Base-by-base conservation (phyloP, 192 early-diverging fungal genomes). In the Geosiphon pyriformis region DNA sequence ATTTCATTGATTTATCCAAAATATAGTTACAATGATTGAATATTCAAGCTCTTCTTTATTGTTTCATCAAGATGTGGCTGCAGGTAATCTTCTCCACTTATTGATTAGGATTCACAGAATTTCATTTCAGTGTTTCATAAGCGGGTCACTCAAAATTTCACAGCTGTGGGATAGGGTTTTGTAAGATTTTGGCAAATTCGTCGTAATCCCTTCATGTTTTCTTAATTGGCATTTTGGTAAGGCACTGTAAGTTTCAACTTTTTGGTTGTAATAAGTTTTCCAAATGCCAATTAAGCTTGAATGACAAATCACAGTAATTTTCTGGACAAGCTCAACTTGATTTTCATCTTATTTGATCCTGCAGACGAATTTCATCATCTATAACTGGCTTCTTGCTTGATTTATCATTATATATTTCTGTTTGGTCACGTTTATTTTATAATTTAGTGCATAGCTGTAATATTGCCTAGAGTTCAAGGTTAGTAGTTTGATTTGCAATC, bases 401-500 rank as follows among this genome's bases (percentile, higher is more conserved):
- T 33, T 32, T 52, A 46, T 42, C 37, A 42, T 42, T 42, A 10
- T 10, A 42, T 6, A 42, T 42, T 42, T 42, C 6, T 42, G 6
- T 15, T 42, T 10, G 4, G 18, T 57, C 78, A 20, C 1, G 0
- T 27, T 18, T 4, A 42, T 61, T 10, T 20, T n/a, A 48, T 29
- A 26, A 30, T n/a, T n/a, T 50, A 92, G 79, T 85, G 85, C 61
- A 78, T 88, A 15, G 83, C 88, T 1, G 80, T 87, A 17, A 88
- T 90, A 46, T 79, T 91, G 47, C 90, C 90, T 17, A 80, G 83
- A 22, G 80, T 94, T 1, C 87, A 90, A 79, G 77, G 82, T 83
- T 72, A 72, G 31, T 47, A 61, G 27, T 54, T 37, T 51, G n/a
- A 26, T 26, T 61, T 37, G 30, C 35, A 57, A 42, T 67, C 18